A percentile compares a stretch with the other conserved stretches of the same genome.
Conservation (phyloP, 305 asterid species). For the Fraxinus xanthoxyloides region DNA sequence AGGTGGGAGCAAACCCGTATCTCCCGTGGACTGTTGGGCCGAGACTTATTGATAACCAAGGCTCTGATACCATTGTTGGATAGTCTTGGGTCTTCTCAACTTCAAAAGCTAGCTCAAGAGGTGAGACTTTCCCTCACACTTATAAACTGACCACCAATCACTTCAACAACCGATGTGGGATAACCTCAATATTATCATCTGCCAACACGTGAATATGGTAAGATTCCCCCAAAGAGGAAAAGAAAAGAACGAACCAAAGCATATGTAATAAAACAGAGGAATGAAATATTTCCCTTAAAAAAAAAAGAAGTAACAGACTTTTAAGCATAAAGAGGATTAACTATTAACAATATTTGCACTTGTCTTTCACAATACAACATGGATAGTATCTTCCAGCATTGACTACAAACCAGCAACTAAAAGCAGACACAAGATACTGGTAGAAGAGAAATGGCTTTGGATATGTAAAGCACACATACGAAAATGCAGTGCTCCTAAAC, state of each 20-base stretch:
- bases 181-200: constrained; percentile 34
- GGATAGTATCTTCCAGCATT: neutral
- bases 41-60: too few relatives aligned
- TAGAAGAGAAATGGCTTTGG: neutral
- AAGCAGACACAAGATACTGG: neutral
- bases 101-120: too few relatives aligned
- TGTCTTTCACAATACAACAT: neutral
- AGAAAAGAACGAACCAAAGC: neutral
- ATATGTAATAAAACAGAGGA: constrained; percentile 12
- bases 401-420: neutral
- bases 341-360: neutral
- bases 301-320: neutral
- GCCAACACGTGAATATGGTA: constrained; percentile 18
- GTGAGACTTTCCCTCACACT: too few relatives aligned
- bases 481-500: neutral
- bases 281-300: neutral
- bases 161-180: too few relatives aligned
- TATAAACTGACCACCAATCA: too few relatives aligned
- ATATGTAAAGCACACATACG: neutral
- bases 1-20: too few relatives aligned
- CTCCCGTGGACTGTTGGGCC: too few relatives aligned
- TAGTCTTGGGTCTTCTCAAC: too few relatives aligned
- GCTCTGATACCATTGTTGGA: too few relatives aligned
- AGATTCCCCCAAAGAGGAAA: too few relatives aligned
- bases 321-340: constrained; percentile 2